Percentiles rank a stretch among this genome's conserved stretches.
These are phyloP conservation scores for Vanderwaltozyma tropicalis DNA, from an alignment of 805 yeast genomes.

Conservation along the genomic window DNA sequence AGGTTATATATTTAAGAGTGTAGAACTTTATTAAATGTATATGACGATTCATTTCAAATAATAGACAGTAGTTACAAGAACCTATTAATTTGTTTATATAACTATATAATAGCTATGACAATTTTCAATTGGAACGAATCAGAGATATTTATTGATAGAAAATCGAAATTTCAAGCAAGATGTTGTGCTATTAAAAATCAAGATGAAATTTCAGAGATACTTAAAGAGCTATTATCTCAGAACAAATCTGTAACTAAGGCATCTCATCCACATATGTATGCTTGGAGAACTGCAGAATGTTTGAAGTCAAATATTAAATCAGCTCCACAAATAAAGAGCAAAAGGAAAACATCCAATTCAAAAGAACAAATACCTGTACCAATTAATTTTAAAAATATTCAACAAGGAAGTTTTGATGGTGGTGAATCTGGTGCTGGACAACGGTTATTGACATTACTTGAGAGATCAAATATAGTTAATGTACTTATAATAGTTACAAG, in stretches of 20 bases:
- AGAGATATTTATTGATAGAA: constrained; percentile 35
- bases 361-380: neutral
- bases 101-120: too few relatives aligned
- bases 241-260: constrained; percentile 48
- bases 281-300: constrained; percentile 48
- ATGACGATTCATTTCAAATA: too few relatives aligned
- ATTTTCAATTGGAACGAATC: constrained; percentile 33
- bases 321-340: too few relatives aligned
- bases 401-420: constrained; percentile 57
- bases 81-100: too few relatives aligned
- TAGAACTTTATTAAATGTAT: too few relatives aligned
- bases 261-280: constrained; percentile 62
- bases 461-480: constrained; percentile 39
- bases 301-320: constrained; percentile 3
- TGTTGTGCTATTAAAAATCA: constrained; percentile 33
- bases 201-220: constrained; percentile 34
- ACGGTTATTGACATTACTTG: constrained; percentile 44
- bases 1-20: too few relatives aligned
- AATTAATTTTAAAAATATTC: constrained; percentile 9
- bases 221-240: constrained; percentile 33
- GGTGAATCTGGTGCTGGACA: constrained; percentile 73
- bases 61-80: too few relatives aligned
- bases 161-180: constrained; percentile 61
- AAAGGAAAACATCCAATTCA: constrained; percentile 3
- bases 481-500: constrained; percentile 59